Conservation (phyloP, 1,139 yeast species). For the Yamadazyma blattariae region DNA sequence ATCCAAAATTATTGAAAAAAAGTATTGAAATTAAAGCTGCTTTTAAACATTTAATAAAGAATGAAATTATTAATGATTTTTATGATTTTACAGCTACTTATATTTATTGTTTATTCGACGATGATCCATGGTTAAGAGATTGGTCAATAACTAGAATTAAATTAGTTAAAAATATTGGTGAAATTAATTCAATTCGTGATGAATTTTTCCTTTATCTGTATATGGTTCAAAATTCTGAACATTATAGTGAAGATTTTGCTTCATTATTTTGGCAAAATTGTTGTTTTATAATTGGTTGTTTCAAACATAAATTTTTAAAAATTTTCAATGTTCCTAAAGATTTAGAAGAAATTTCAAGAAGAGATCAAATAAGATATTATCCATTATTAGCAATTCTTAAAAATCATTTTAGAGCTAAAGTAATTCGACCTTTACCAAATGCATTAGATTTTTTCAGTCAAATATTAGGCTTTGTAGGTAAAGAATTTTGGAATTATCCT, state of each 20-base stretch:
- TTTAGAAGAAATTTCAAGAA: slow-evolving; percentile 38
- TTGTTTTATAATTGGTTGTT: slow-evolving; percentile 35
- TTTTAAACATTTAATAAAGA: slow-evolving; percentile 16
- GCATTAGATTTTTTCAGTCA: slow-evolving; percentile 46
- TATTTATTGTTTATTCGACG: slow-evolving; percentile 53
- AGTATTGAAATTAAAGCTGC: slow-evolving; percentile 26
- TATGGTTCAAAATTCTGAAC: slow-evolving; percentile 50
- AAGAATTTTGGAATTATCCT: slow-evolving; percentile 49
- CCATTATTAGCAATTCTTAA: slow-evolving; percentile 45
- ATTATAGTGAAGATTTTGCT: slow-evolving; percentile 42
- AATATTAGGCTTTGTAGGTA: slow-evolving; percentile 36
- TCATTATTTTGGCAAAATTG: slow-evolving; percentile 54
- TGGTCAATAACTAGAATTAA: slow-evolving; percentile 38
- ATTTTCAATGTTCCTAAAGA: slow-evolving; percentile 44
- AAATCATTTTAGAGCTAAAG: slow-evolving; percentile 48
- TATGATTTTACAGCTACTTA: slow-evolving; percentile 41
- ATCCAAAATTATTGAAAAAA: slow-evolving; percentile 48
- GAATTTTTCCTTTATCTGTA: slow-evolving; percentile 54
- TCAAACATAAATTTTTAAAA: slow-evolving; percentile 35
- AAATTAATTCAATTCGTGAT: slow-evolving; percentile 24
- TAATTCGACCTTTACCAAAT: slow-evolving; percentile 54
- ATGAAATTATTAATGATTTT: slow-evolving; percentile 3
- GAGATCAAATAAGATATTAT: slow-evolving; percentile 37
- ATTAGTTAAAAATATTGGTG: neutral
- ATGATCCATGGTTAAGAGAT: slow-evolving; percentile 36